These are phyloP conservation scores for Peronosclerospora sorghi DNA, from an alignment of 352 stramenopile species.

Conservation along the genomic window DNA sequence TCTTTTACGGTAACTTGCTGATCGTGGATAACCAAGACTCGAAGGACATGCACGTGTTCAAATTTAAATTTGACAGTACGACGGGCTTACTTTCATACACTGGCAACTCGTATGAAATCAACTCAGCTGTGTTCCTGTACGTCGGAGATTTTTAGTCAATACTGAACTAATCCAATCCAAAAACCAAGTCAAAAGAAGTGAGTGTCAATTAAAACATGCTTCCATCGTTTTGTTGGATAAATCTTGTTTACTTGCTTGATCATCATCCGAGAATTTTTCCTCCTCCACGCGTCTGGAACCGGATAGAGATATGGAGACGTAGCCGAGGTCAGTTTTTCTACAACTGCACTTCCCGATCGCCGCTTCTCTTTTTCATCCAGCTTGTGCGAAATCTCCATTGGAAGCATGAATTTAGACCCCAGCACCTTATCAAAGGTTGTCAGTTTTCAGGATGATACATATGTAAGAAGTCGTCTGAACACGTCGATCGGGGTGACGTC, in stretches of 20 bases:
- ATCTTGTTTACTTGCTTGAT: no score
- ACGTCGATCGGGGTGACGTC: constrained; percentile 15
- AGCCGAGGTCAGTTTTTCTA: constrained; percentile 31
- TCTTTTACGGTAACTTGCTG: constrained; percentile 34
- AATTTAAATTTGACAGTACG: constrained; percentile 20
- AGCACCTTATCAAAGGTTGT: constrained; percentile 82
- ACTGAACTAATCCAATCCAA: no score
- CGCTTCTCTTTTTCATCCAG: constrained; percentile 39
- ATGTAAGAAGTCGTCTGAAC: constrained; percentile 68
- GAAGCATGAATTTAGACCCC: constrained; percentile 81
- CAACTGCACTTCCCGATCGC: constrained; percentile 28
- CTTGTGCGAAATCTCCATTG: constrained; percentile 66
- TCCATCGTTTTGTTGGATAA: no score
- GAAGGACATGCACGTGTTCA: constrained; percentile 49
- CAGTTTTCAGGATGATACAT: constrained; percentile 78
- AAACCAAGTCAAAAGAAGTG: no score
- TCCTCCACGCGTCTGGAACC: no score
- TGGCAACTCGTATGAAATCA: constrained; percentile 26
- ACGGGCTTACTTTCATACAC: constrained; percentile 35
- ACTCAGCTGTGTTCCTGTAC: constrained; percentile 32
- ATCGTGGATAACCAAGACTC: no score
- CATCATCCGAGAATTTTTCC: no score
- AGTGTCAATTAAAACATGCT: no score
- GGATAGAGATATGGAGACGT: constrained; percentile 36
- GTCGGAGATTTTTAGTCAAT: no score